Base-by-base conservation (phyloP, 495 filamentous ascomycete species). In the Emericellopsis terricola region DNA sequence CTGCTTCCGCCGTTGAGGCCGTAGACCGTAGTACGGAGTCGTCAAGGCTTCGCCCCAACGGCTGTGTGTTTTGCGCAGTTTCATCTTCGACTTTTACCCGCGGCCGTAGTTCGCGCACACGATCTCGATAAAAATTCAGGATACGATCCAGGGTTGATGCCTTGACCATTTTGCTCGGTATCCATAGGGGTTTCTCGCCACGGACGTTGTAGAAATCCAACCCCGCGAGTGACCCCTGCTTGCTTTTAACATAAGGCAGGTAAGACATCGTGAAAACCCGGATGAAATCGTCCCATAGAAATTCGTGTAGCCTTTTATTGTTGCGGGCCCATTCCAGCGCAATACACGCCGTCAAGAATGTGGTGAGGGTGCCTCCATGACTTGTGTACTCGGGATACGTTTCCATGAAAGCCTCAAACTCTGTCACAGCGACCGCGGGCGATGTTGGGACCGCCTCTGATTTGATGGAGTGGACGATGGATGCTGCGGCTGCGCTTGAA, bases 271-370 rank as follows among this genome's bases (percentile, higher is more conserved):
- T 48, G 39, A 60, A 62, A 3, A 59, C 55, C 10, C 62, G 53
- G 34, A 83, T 59, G 42, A 78, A 78, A 37, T 84, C 78, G 46
- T 84, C 78, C 50, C 71, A 82, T 0, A 78, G 39, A 26, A 57
- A 69, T 15, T 58, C 41, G 15, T 59, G 38, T 17, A 74, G 36
- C 13, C 50, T 24, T 5, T 50, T 60, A 8, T 46, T 37, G 15
- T 50, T 44, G 10, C 57, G 45, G 14, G 76, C 55, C 15, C 52
- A 46, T 16, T 64, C 52, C 8, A 84, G 52, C 34, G 64, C 69
- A 8, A 57, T 50, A 35, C 76, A 69, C 1, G 67, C 53, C 10
- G 58, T 50, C 1, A 64, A 42, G 32, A 82, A 82, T 38, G 69
- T 58, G 0, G 33, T 37, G 8, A 64, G 53, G 14, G 54, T 64